A percentile compares a stretch with the other conserved stretches of the same genome.
phyloP scores from a whole-genome alignment of 805 yeast species.

The Suhomyces canberraensis region DNA sequence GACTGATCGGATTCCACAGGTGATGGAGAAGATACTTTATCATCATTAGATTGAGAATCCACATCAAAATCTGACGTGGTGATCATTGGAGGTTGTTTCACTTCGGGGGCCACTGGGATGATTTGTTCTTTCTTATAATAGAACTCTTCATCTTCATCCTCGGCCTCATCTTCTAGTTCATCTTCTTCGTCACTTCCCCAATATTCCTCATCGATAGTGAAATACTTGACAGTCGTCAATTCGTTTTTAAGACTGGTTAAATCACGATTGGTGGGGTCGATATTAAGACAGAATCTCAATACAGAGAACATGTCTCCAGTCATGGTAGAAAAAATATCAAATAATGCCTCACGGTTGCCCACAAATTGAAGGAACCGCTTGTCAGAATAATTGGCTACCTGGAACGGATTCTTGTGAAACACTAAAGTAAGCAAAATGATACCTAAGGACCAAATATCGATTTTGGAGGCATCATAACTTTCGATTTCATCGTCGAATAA shows the following conservation, averaged over 20 bases:
- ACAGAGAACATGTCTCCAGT: conserved; percentile 84
- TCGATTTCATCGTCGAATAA: conserved; percentile 60
- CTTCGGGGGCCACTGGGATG: conserved; percentile 13
- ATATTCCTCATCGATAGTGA: conserved; percentile 76
- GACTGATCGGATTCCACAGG: conserved; percentile 8
- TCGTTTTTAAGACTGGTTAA: conserved; percentile 59
- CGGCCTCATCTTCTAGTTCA: conserved; percentile 30
- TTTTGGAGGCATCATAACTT: conserved; percentile 72
- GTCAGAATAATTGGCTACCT: conserved; percentile 75
- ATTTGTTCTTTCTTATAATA: conserved; percentile 8
- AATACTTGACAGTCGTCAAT: conserved; percentile 54
- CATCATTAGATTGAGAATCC: background rate
- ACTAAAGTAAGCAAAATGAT: conserved; percentile 77
- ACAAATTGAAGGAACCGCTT: conserved; percentile 83
- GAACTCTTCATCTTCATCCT: conserved; percentile 23
- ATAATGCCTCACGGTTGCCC: conserved; percentile 80
- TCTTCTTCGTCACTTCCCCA: conserved; percentile 51
- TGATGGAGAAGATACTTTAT: conserved; percentile 5
- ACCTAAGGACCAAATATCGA: conserved; percentile 89
- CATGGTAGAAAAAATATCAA: conserved; percentile 89
- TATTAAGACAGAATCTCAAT: conserved; percentile 68
- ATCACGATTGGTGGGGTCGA: conserved; percentile 85
- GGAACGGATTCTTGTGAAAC: conserved; percentile 87
- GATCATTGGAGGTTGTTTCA: conserved; percentile 9
- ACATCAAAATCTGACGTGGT: conserved; percentile 7